Percentiles rank a stretch among this genome's conserved stretches.
Evolutionary conservation across 2,329 filamentous ascomycete genomes (phyloP).

Genomic region (Trichoderma sp.): DNA sequence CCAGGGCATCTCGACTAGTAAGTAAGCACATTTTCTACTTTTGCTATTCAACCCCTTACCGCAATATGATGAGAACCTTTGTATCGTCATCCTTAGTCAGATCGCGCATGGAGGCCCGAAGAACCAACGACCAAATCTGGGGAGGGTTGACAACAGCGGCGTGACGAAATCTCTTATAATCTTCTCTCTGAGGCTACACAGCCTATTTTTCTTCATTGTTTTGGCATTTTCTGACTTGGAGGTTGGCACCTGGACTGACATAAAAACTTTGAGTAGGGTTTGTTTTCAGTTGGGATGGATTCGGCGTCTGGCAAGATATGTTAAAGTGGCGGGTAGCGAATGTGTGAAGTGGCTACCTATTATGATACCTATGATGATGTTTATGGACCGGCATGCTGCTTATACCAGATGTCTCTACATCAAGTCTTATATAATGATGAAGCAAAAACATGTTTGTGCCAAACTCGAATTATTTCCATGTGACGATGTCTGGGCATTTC

Average conservation of each 20-base stretch:
- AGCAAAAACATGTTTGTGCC: neutral
- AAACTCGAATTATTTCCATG: neutral
- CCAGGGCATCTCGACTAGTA: neutral
- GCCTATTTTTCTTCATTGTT: neutral
- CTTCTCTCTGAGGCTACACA: conserved; percentile 50
- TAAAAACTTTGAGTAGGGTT: neutral
- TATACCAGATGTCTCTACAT: neutral
- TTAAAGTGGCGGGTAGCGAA: neutral
- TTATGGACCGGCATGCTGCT: neutral
- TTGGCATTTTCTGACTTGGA: neutral
- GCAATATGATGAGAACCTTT: conserved; percentile 73
- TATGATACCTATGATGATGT: neutral
- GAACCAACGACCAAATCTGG: conserved; percentile 33
- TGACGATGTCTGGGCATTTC: neutral
- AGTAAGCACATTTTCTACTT: neutral
- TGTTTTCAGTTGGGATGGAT: neutral
- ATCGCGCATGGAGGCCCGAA: conserved; percentile 41
- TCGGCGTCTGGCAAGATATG: neutral
- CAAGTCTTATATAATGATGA: neutral
- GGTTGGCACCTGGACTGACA: neutral
- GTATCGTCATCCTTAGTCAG: conserved; percentile 98
- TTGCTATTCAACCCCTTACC: neutral
- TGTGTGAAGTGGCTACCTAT: neutral
- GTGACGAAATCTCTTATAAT: conserved; percentile 49
- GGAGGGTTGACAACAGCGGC: conserved; percentile 35